phyloP scores from a whole-genome alignment of 2,329 filamentous ascomycete genomes.

The Clonostachys rhizophaga region DNA sequence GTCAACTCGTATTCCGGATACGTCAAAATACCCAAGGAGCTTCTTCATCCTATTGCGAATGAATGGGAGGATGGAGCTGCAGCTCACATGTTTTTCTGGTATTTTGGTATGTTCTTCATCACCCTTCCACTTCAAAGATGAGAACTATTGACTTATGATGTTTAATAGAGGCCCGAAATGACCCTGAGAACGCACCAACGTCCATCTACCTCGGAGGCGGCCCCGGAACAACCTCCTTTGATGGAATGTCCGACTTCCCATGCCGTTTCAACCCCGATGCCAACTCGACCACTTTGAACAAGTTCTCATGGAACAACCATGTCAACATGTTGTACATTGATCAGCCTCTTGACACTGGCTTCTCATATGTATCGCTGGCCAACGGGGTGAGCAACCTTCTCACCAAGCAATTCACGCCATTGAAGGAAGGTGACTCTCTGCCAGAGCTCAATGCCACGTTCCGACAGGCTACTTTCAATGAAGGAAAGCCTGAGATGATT shows the following conservation, averaged over 20 bases:
- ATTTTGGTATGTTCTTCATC: slow-evolving; percentile 17
- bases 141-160: too few species aligned
- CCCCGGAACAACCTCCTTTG: slow-evolving; percentile 55
- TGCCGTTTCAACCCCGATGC: slow-evolving; percentile 39
- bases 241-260: slow-evolving; percentile 52
- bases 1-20: slow-evolving; percentile 14
- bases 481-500: not conserved
- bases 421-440: not conserved
- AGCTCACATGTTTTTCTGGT: slow-evolving; percentile 36
- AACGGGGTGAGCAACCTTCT: slow-evolving; percentile 53
- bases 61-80: slow-evolving; percentile 6
- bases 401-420: slow-evolving; percentile 15
- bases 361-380: slow-evolving; percentile 28
- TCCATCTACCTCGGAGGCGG: slow-evolving; percentile 61
- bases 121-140: not conserved
- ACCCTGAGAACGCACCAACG: slow-evolving; percentile 11
- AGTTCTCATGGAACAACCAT: slow-evolving; percentile 20
- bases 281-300: slow-evolving; percentile 46
- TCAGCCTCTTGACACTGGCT: slow-evolving; percentile 11
- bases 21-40: slow-evolving; percentile 9
- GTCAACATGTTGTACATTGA: slow-evolving; percentile 13
- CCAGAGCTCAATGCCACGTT: slow-evolving; percentile 7
- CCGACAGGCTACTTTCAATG: slow-evolving; percentile 5
- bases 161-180: slow-evolving; percentile 21
- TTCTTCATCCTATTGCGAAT: slow-evolving; percentile 16